Base-by-base conservation (phyloP, 345 rosid genomes). In the Lepidium sativum region DNA sequence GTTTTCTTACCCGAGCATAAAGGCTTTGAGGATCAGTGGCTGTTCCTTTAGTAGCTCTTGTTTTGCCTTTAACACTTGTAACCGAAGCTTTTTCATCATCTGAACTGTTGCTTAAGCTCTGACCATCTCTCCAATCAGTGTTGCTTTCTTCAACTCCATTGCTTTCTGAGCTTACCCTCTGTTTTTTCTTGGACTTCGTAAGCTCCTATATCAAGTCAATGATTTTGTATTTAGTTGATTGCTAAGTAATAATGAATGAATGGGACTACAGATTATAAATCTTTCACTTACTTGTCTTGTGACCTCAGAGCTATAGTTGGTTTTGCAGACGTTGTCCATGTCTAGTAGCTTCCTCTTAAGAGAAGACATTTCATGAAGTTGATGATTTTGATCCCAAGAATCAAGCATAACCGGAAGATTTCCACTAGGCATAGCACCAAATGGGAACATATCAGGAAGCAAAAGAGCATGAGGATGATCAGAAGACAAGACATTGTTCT, bases 1-100 rank as follows among this genome's bases (percentile, higher is more conserved):
- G 67, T 63, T 42, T 35, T 43, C 57, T 54, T 84, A 92, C 97
- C 85, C 96, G 77, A 55, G 97, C 97, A 51, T 92, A 92, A 50
- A 89, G 86, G 79, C 98, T 92, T 68, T 89, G 98, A 59, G 98
- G 97, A 75, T 92, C 98, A 4, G 92, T 85, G 20, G 98, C 95
- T n/a, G 92, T 77, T 17, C 97, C 98, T 63, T 86, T 78, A 32
- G 79, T 53, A 50, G 96, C 88, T 77, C 97, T 84, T 23, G 81
- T 59, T 72, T 84, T 89, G 54, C 81, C 95, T 58, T 74, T 84
- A 51, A 69, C 69, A 72, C 79, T 80, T 54, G 80, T 84, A 48
- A 70, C 81, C 23, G 90, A 84, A 48, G 74, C 80, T 55, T 80
- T 77, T 5, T 83, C 95, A 21, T 85, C 91, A 38, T 85, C 95